Conservation (phyloP, 805 yeast species). For the Candida krabiensis region DNA sequence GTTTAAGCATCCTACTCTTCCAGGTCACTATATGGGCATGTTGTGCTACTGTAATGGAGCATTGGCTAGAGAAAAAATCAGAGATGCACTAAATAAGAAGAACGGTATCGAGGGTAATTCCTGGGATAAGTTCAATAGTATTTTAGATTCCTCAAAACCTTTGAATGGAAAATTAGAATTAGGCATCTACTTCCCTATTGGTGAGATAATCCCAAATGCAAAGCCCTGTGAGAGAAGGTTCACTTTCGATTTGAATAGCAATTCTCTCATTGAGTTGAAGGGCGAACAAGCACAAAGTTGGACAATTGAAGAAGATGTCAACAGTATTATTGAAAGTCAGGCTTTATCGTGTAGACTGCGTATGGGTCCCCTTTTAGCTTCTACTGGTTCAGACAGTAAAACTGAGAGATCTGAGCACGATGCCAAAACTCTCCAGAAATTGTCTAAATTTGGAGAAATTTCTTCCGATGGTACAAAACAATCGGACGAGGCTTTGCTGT, state of each 20-base stretch:
- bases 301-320: constrained; percentile 64
- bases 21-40: constrained; percentile 87
- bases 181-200: constrained; percentile 83
- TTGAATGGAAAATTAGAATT: constrained; percentile 43
- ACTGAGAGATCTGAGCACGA: constrained; percentile 15
- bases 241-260: constrained; percentile 33
- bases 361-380: constrained; percentile 71
- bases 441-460: constrained; percentile 40
- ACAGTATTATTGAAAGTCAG: constrained; percentile 81
- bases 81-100: constrained; percentile 59
- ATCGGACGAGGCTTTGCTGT: constrained; percentile 39
- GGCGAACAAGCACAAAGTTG: constrained; percentile 31
- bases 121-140: constrained; percentile 63
- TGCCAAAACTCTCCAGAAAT: constrained; percentile 23
- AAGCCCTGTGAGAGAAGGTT: constrained; percentile 61
- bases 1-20: constrained; percentile 82
- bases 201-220: constrained; percentile 89
- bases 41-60: constrained; percentile 92
- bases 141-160: constrained; percentile 41
- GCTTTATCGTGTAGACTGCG: constrained; percentile 81
- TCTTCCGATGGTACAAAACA: constrained; percentile 53
- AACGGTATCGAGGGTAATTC: constrained; percentile 32
- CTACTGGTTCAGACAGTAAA: constrained; percentile 12
- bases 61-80: constrained; percentile 74
- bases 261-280: constrained; percentile 35